Evolutionary conservation across 257 asterid genomes (phyloP).

Genomic region (Primulina tabacum): DNA sequence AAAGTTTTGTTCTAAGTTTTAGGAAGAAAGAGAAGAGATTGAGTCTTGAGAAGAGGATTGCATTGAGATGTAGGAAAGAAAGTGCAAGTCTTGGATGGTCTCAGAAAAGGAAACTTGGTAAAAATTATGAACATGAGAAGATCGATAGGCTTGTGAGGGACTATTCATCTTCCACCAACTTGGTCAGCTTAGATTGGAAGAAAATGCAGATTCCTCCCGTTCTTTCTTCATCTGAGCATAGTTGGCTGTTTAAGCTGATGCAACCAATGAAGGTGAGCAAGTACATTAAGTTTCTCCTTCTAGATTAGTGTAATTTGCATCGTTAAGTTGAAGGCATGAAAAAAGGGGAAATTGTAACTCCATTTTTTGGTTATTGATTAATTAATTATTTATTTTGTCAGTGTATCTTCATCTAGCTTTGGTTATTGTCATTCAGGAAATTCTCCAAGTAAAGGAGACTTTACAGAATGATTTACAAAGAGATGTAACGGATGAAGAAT

Average conservation of each 20-base stretch:
- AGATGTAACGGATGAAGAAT: constrained; percentile 59
- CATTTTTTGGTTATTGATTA: background rate
- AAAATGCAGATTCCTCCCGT: constrained; percentile 87
- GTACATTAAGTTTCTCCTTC: background rate
- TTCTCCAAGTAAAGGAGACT: constrained; percentile 58
- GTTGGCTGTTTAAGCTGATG: constrained; percentile 74
- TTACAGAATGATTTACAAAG: constrained; percentile 60
- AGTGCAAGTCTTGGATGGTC: constrained; percentile 34
- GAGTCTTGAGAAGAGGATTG: constrained; percentile 73
- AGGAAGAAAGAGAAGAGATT: constrained; percentile 52
- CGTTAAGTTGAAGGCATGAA: background rate
- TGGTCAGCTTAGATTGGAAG: constrained; percentile 74
- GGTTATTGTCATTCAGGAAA: constrained; percentile 45
- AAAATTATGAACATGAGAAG: constrained; percentile 44
- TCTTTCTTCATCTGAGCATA: constrained; percentile 72
- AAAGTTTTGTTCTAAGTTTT: constrained; percentile 44
- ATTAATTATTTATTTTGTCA: background rate
- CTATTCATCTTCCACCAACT: constrained; percentile 55
- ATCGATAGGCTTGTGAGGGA: constrained; percentile 67
- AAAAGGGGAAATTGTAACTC: background rate
- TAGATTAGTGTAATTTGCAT: background rate
- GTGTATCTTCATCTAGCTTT: constrained; percentile 22
- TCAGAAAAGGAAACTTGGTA: constrained; percentile 18
- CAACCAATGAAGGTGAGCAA: constrained; percentile 77
- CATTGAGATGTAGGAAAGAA: constrained; percentile 47